These are phyloP conservation scores for Saccharomycopsis sp. DNA, from an alignment of 805 yeast genomes.

Conservation along the genomic window DNA sequence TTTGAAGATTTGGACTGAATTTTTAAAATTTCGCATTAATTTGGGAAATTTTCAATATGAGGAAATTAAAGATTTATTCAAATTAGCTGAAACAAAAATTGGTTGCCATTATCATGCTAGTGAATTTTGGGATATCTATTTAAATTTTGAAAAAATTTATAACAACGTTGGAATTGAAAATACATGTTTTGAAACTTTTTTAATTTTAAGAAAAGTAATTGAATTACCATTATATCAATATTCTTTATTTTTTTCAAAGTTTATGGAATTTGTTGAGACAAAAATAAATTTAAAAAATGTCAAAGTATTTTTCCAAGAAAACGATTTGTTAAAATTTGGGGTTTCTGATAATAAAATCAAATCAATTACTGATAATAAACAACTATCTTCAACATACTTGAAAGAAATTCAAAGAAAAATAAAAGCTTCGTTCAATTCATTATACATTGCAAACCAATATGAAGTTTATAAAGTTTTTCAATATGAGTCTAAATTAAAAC, in stretches of 20 bases:
- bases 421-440: slow-evolving; percentile 40
- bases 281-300: slow-evolving; percentile 13
- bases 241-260: slow-evolving; percentile 33
- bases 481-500: slow-evolving; percentile 34
- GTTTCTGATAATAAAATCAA: not conserved
- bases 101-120: slow-evolving; percentile 43
- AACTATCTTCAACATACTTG: slow-evolving; percentile 7
- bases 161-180: slow-evolving; percentile 18
- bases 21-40: slow-evolving; percentile 30
- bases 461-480: slow-evolving; percentile 37
- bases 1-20: slow-evolving; percentile 40
- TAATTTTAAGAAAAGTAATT: slow-evolving; percentile 35
- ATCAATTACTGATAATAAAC: not conserved
- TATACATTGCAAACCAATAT: slow-evolving; percentile 45
- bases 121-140: slow-evolving; percentile 41
- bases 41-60: slow-evolving; percentile 22
- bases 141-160: slow-evolving; percentile 33
- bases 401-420: slow-evolving; percentile 28
- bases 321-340: slow-evolving; percentile 19
- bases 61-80: slow-evolving; percentile 30
- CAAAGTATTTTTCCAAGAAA: slow-evolving; percentile 13
- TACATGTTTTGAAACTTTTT: slow-evolving; percentile 19
- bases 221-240: slow-evolving; percentile 51
- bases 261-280: slow-evolving; percentile 27
- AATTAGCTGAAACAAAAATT: slow-evolving; percentile 35